phyloP scores from a whole-genome alignment of 495 filamentous ascomycete species.

The Talaromyces stipitatus region DNA sequence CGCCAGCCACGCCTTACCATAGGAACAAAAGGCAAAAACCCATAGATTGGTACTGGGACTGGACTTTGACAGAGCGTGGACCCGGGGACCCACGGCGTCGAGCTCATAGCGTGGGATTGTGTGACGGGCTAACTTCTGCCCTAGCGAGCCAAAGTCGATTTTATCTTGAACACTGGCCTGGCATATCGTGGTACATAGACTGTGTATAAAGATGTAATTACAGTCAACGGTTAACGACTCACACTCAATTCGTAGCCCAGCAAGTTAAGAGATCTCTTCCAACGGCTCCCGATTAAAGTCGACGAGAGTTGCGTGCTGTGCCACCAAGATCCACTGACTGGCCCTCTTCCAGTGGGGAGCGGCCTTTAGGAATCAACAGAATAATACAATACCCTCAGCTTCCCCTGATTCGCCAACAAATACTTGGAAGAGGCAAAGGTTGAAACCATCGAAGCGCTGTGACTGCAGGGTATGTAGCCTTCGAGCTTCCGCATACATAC shows the following conservation, averaged over 20 bases:
- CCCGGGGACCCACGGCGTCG: background rate
- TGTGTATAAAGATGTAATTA: too few species aligned
- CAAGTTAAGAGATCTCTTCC: too few species aligned
- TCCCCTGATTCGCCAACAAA: background rate
- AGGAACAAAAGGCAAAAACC: background rate
- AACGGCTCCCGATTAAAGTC: too few species aligned
- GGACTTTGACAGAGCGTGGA: background rate
- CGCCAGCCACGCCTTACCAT: background rate
- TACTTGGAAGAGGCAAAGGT: background rate
- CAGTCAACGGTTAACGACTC: too few species aligned
- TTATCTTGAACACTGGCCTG: too few species aligned
- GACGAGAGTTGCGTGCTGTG: too few species aligned
- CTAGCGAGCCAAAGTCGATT: background rate
- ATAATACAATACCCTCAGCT: too few species aligned
- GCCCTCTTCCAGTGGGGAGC: too few species aligned
- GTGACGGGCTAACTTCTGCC: background rate
- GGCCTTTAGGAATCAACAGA: too few species aligned
- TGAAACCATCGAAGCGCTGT: background rate
- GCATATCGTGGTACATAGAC: too few species aligned
- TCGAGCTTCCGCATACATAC: background rate
- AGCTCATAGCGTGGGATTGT: background rate
- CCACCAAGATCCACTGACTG: too few species aligned
- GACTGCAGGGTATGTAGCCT: background rate
- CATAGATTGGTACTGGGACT: background rate
- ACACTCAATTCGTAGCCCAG: too few species aligned